Evolutionary conservation across 257 asterid genomes (phyloP).

Genomic region (Misopates orontium): DNA sequence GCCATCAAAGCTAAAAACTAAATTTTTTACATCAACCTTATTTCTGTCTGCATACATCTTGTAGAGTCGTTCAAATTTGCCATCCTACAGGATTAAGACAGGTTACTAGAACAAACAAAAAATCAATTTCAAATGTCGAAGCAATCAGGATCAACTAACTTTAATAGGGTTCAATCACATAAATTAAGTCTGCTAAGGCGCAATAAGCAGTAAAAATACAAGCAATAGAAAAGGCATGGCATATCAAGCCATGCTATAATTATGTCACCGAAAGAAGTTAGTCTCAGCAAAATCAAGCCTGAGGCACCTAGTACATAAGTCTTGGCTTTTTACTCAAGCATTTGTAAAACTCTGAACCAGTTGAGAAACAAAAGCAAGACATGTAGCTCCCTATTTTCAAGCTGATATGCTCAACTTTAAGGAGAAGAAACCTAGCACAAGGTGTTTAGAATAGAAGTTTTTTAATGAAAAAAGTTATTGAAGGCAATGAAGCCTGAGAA

Average conservation of each 20-base stretch:
- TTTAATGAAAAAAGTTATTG: not conserved
- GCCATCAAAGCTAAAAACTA: constrained; percentile 77
- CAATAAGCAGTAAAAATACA: not conserved
- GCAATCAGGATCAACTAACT: not conserved
- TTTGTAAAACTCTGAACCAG: not conserved
- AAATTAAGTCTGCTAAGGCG: not conserved
- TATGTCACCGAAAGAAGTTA: no score
- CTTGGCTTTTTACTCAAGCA: not conserved
- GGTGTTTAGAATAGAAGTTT: not conserved
- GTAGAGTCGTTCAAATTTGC: constrained; percentile 53
- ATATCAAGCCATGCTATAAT: no score
- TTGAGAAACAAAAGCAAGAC: not conserved
- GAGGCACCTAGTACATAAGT: not conserved
- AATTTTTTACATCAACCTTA: constrained; percentile 52
- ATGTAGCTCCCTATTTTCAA: not conserved
- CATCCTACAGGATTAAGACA: constrained; percentile 57
- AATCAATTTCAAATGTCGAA: not conserved
- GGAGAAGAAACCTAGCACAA: not conserved
- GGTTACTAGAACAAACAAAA: constrained; percentile 14
- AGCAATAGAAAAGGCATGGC: not conserved
- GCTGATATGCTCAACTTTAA: not conserved
- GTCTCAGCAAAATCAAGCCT: not conserved
- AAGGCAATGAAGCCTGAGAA: not conserved
- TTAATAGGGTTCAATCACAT: not conserved
- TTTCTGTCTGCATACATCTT: constrained; percentile 67